Percentiles rank a stretch among this genome's conserved stretches.
Evolutionary conservation across 2,329 filamentous ascomycete genomes (phyloP).

Genomic region (Arthrobotrys pseudoclavata): DNA sequence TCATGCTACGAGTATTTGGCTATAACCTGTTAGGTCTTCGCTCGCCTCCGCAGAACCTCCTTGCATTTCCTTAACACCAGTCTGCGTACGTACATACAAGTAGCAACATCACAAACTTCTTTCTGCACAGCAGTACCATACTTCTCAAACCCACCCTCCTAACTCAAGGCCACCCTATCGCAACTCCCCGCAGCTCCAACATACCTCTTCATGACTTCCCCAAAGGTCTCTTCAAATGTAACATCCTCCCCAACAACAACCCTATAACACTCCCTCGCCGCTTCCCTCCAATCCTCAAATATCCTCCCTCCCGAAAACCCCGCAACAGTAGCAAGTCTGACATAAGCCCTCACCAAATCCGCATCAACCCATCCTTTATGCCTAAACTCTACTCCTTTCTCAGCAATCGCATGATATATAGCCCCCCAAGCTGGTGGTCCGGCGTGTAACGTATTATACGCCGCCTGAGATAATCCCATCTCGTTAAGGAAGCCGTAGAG

Average conservation of each 20-base stretch:
- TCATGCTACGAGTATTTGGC: too few species aligned
- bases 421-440: conserved; percentile 34
- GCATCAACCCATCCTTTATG: conserved; percentile 28
- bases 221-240: conserved; percentile 43
- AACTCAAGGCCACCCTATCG: neutral
- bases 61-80: too few species aligned
- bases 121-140: too few species aligned
- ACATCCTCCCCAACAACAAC: conserved; percentile 47
- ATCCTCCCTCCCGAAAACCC: neutral
- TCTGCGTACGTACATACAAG: too few species aligned
- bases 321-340: conserved; percentile 20
- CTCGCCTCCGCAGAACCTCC: too few species aligned
- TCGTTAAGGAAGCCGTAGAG: conserved; percentile 11
- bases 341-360: conserved; percentile 43
- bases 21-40: too few species aligned
- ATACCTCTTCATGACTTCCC: neutral
- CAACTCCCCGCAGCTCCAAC: neutral
- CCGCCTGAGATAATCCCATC: conserved; percentile 5
- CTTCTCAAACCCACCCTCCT: neutral
- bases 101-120: too few species aligned
- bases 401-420: neutral
- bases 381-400: neutral
- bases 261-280: conserved; percentile 25
- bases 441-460: conserved; percentile 11
- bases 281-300: conserved; percentile 11